Base-by-base conservation (phyloP, 2,329 filamentous ascomycete species). In the Verticillium klebahnii region DNA sequence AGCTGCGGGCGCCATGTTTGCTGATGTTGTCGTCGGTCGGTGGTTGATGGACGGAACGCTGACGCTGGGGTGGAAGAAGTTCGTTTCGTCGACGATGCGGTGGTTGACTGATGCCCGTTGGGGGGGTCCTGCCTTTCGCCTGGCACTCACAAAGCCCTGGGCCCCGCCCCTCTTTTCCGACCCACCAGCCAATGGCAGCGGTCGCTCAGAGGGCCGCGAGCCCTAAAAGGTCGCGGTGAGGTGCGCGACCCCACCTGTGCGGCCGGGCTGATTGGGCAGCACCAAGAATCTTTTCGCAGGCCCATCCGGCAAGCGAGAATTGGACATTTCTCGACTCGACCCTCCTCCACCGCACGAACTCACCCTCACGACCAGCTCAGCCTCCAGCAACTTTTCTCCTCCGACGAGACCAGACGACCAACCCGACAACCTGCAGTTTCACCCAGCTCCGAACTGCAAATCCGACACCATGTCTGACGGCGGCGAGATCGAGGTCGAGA, bases 401-500 rank as follows among this genome's bases (percentile, higher is more conserved):
- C 52, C 32, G 45, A 52, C 59, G 50, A 60, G 57, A 54, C 56
- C 57, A 59, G 25, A 45, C 58, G 58, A 59, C 58, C 34, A 59
- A 50, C 45, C 56, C 56, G 57, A 59, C 64, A 65, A 63, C 63
- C 63, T 61, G 64, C 58, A 55, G 60, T 66, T 62, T 61, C 65
- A 65, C 57, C 39, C 59, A 63, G 62, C 60, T 60, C 59, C 50
- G 50, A 59, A 61, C 63, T 58, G 59, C 62, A 66, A 56, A 63
- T 63, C 60, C 60, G 63, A 73, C 81, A 91, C 81, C 75, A 97
- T 96, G 93, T 96, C 93, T 90, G 93, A 96, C 84, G 84, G 81
- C 83, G 92, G 90, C 85, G 93, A 97, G 86, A 90, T 96, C 82
- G 92, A 96, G 86, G 90, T 95, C 81, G 90, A 92, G 81, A 87